Conservation (phyloP, 208 protist species). For the Wallacemonas sp. region DNA sequence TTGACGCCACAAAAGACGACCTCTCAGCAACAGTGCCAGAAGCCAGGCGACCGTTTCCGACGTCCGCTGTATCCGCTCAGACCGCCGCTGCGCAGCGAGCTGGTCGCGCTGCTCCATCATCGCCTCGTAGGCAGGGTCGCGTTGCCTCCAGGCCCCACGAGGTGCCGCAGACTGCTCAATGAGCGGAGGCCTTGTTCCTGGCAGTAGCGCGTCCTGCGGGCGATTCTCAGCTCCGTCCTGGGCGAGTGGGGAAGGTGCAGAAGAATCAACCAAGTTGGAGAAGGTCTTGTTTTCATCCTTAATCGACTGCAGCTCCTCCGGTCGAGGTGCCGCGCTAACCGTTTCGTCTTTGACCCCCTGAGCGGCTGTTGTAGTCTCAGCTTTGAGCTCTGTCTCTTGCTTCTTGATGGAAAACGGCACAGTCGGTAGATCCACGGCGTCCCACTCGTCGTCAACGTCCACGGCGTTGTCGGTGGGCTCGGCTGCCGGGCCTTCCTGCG, state of each 20-base stretch:
- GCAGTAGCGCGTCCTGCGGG: constrained; percentile 19
- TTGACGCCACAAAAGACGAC: constrained; percentile 56
- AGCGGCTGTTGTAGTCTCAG: constrained; percentile 23
- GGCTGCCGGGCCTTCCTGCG: background rate
- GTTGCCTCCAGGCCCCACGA: constrained; percentile 32
- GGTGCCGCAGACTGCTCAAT: constrained; percentile 32
- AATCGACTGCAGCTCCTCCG: constrained; percentile 3
- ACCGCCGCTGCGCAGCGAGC: constrained; percentile 69
- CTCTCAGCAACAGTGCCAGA: constrained; percentile 44
- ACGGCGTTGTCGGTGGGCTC: constrained; percentile 4
- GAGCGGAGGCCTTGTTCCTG: constrained; percentile 52
- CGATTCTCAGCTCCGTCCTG: background rate
- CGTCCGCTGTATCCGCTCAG: constrained; percentile 68
- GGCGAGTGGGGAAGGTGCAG: background rate
- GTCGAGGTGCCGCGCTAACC: background rate
- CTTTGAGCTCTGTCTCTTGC: constrained; percentile 5
- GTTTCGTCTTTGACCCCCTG: constrained; percentile 17
- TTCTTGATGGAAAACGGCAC: constrained; percentile 2
- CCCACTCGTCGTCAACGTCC: constrained; percentile 77
- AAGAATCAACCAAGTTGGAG: background rate
- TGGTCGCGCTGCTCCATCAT: constrained; percentile 74
- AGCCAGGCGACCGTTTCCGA: constrained; percentile 42
- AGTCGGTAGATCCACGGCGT: constrained; percentile 69
- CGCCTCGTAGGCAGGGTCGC: constrained; percentile 61
- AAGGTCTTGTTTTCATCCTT: constrained; percentile 11